phyloP scores from a whole-genome alignment of 441 rosid species.

The Arabidopsis hybrid region DNA sequence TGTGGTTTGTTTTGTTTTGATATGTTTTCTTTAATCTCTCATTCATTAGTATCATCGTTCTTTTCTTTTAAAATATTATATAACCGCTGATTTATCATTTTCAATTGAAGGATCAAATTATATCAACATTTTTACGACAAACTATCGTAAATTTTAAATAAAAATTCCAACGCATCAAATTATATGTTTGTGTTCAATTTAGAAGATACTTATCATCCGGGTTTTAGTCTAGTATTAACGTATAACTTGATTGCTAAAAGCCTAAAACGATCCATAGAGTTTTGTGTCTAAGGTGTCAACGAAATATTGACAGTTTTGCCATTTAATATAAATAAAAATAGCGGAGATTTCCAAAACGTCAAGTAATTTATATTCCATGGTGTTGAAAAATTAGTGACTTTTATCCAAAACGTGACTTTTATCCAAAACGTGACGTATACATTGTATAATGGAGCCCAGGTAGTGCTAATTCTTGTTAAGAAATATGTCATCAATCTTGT shows the following conservation, averaged over 20 bases:
- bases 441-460: background rate
- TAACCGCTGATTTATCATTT: background rate
- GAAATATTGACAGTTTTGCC: background rate
- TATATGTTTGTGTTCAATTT: too few species aligned
- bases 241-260: background rate
- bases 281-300: background rate
- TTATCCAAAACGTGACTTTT: background rate
- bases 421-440: too few species aligned
- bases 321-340: background rate
- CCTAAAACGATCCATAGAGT: background rate
- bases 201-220: too few species aligned
- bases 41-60: background rate
- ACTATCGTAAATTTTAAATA: too few species aligned
- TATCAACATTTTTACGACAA: too few species aligned
- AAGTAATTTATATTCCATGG: background rate
- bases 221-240: background rate
- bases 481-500: background rate
- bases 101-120: background rate
- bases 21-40: background rate
- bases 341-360: background rate
- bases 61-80: background rate
- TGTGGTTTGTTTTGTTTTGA: background rate
- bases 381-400: background rate
- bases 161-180: too few species aligned
- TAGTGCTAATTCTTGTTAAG: conserved; percentile 4